These are phyloP conservation scores for Onygenales sp. DNA, from an alignment of 2,329 filamentous ascomycete species.

Conservation along the genomic window DNA sequence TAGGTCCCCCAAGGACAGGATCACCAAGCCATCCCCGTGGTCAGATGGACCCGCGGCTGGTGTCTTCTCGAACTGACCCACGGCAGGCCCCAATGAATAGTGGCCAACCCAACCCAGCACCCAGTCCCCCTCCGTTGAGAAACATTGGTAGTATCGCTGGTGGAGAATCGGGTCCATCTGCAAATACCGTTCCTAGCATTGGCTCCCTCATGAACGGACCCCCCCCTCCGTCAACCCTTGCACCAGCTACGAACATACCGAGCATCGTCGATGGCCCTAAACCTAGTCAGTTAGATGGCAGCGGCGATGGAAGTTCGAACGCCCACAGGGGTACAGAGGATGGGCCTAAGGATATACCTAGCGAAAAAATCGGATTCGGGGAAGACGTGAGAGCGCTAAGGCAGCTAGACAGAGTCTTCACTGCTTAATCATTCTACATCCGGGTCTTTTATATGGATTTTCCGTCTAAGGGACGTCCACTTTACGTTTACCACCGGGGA, in stretches of 20 bases:
- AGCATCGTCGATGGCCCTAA: slow-evolving; percentile 14
- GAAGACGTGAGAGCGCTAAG: slow-evolving; percentile 58
- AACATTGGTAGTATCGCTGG: slow-evolving; percentile 15
- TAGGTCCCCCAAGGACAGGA: not conserved
- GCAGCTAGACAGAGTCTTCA: slow-evolving; percentile 52
- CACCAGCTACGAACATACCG: slow-evolving; percentile 16
- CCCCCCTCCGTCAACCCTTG: slow-evolving; percentile 14
- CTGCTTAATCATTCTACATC: slow-evolving; percentile 16
- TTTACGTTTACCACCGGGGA: no score
- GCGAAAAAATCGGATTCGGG: slow-evolving; percentile 46
- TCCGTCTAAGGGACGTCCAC: no score
- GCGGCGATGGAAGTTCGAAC: slow-evolving; percentile 7
- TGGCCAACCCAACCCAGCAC: slow-evolving; percentile 9
- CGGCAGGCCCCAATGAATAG: slow-evolving; percentile 15
- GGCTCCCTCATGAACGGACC: slow-evolving; percentile 36
- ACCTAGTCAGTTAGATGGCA: slow-evolving; percentile 1
- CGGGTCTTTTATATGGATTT: not conserved
- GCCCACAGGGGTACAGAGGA: slow-evolving; percentile 7
- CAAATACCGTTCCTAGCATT: slow-evolving; percentile 45
- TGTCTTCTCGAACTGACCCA: slow-evolving; percentile 24
- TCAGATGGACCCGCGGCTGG: slow-evolving; percentile 25
- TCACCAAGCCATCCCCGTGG: slow-evolving; percentile 1
- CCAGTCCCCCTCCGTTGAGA: slow-evolving; percentile 21
- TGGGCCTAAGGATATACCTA: slow-evolving; percentile 46
- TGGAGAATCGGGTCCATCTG: slow-evolving; percentile 19